Base-by-base conservation (phyloP, 2,329 filamentous ascomycete species). In the Aspergillus tamarii region DNA sequence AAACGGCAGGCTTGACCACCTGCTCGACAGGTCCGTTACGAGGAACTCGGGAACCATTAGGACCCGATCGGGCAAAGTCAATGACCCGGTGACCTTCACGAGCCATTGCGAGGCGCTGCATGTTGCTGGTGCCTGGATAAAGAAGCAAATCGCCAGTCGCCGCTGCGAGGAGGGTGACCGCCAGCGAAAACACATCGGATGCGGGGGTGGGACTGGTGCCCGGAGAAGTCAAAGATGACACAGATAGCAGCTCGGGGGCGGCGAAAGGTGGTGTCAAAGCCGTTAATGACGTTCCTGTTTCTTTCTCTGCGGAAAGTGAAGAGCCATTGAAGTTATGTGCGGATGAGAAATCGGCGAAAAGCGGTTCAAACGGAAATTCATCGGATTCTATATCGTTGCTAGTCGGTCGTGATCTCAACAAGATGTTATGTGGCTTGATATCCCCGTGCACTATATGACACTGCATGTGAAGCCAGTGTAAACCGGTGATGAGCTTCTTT, bases 361-460 rank as follows among this genome's bases (percentile, higher is more conserved):
- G 68, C n/a, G 80, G 78, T 16, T 80, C 74, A 59, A 73, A 81
- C 0, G 74, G 72, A 41, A 82, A 79, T 7, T 59, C 48, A 2
- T 64, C 59, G 41, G 63, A 62, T 43, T 59, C 56, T 8, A 23
- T 4, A 23, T 39, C 46, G 34, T 48, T 55, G 10, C 36, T 16
- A 14, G 21, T 23, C n/a, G 65, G 53, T 6, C 70, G 64, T 26
- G 70, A 67, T 4, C 71, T 73, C 2, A 84, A 71, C 0, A 83
- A 72, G 32, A 83, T 72, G 46, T 83, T 84, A 53, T 78, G 76
- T 6, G 80, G 81, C 64, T 84, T 84, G 69, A 84, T 78, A 69
- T 83, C 81, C 1, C 80, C 81, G 66, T 84, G 82, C 3, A 83
- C 75, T 4, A 84, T 73, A 5, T 75, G 73, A 2, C 76, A 73